These are phyloP conservation scores for Mimosa bimucronata DNA, from an alignment of 306 rosid species.

Conservation along the genomic window DNA sequence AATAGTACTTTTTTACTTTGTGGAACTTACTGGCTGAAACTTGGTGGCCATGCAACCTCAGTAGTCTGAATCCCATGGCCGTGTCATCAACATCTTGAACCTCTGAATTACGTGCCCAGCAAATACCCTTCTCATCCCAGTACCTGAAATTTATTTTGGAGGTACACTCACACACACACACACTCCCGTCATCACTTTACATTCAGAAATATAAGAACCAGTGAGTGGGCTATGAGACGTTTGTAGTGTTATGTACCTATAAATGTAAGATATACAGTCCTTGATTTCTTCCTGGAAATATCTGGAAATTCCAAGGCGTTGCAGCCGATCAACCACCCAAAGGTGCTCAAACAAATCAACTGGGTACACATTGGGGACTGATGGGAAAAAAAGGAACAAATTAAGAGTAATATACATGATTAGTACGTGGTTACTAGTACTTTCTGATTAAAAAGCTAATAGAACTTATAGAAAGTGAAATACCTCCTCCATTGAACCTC, in stretches of 20 bases:
- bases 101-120: conserved; percentile 82
- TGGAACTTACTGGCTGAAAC: conserved; percentile 62
- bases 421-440: background rate
- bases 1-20: background rate
- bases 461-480: background rate
- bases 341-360: conserved; percentile 81
- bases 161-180: background rate
- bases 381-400: conserved; percentile 6
- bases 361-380: conserved; percentile 85
- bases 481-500: conserved; percentile 82
- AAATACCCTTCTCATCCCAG: conserved; percentile 80
- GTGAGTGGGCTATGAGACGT: background rate
- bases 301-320: conserved; percentile 77
- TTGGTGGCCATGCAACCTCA: conserved; percentile 65
- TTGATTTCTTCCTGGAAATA: conserved; percentile 57
- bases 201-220: background rate
- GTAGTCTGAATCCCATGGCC: conserved; percentile 80
- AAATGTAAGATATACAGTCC: conserved; percentile 54
- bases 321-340: conserved; percentile 73
- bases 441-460: background rate
- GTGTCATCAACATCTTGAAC: conserved; percentile 88
- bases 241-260: conserved; percentile 41
- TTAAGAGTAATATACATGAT: background rate
- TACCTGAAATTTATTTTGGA: conserved; percentile 43
- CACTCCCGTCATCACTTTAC: background rate